Evolutionary conservation across 2,329 filamentous ascomycete species (phyloP).

Genomic region (Exophiala sp.): DNA sequence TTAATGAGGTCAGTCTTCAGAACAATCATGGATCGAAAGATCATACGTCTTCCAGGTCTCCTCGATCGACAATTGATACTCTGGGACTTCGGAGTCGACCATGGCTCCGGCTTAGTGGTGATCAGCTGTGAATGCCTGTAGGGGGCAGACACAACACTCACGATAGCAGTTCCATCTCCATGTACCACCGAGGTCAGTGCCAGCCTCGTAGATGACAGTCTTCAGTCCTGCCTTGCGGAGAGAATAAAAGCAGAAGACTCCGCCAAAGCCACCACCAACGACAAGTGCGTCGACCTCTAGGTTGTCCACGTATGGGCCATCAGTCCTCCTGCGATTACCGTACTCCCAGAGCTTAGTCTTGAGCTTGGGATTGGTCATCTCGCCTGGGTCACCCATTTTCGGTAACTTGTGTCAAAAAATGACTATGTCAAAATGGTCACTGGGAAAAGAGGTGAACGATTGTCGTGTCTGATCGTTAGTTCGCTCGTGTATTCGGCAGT

Average conservation of each 20-base stretch:
- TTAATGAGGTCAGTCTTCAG: slow-evolving; percentile 33
- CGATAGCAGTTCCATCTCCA: slow-evolving; percentile 39
- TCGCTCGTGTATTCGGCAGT: too few species aligned
- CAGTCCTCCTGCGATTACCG: slow-evolving; percentile 41
- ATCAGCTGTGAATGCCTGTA: background rate
- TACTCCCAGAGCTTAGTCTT: slow-evolving; percentile 38
- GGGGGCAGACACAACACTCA: background rate
- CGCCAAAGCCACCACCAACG: slow-evolving; percentile 36
- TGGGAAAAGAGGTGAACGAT: too few species aligned
- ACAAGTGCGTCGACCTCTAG: slow-evolving; percentile 31
- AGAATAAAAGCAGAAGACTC: slow-evolving; percentile 51
- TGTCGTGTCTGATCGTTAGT: too few species aligned
- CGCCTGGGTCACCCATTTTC: too few species aligned
- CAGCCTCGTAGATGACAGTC: slow-evolving; percentile 52
- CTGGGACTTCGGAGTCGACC: slow-evolving; percentile 42
- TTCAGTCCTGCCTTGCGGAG: slow-evolving; percentile 51
- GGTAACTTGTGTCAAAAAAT: slow-evolving; percentile 34
- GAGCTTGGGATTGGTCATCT: slow-evolving; percentile 37
- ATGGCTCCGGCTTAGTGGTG: slow-evolving; percentile 14
- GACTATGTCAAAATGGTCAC: slow-evolving; percentile 3
- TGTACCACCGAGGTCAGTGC: slow-evolving; percentile 41
- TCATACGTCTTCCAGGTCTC: slow-evolving; percentile 43
- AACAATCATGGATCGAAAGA: slow-evolving; percentile 17
- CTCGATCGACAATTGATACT: slow-evolving; percentile 48
- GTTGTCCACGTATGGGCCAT: slow-evolving; percentile 38